Base-by-base conservation (phyloP, 2,329 filamentous ascomycete genomes). In the Arthrobotrys pseudoclavata region DNA sequence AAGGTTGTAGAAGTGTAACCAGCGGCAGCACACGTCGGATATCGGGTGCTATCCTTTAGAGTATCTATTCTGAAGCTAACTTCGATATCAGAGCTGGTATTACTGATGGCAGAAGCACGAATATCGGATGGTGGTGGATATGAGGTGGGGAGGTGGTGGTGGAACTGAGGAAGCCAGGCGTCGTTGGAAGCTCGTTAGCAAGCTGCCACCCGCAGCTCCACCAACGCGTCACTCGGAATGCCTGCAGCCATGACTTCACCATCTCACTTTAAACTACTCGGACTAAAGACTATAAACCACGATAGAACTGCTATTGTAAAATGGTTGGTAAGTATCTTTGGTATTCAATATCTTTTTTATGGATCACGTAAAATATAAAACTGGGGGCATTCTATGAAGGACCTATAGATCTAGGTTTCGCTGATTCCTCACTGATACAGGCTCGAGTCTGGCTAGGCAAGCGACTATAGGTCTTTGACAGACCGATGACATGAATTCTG, bases 131-230 rank as follows among this genome's bases (percentile, higher is more conserved):
- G 29, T 15, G 52, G 22, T 48, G 64, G 22, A 18, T n/a, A 2
- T 50, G 50, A 34, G 40, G 34, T 63, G 26, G 29, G 37, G 45
- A 37, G 13, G 22, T 45, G 24, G 60, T 63, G 60, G 60, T 63
- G 40, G 60, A 20, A 18, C 6, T 45, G 57, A 62, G 37, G 34
- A 48, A 42, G 4, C 47, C 20, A 47, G 50, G 50, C 42, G 60
- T 63, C 22, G 60, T 60, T 31, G 52, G 50, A 60, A 29, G 64
- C 64, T 57, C 26, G 64, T 34, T 60, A 48, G 42, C 66, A 37
- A 69, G 40, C 66, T 57, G 47, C 50, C 20, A 26, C 1, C 62
- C 20, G 29, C 48, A 53, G 31, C 47, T 55, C 37, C 34, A 50
- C 48, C 64, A 34, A 61, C 66, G 66, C 66, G 66, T 69, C 50